Evolutionary conservation across 345 rosid genomes (phyloP), one percentile per base, ranked within the genome.

Genomic region (Cochlearia excelsa): DNA sequence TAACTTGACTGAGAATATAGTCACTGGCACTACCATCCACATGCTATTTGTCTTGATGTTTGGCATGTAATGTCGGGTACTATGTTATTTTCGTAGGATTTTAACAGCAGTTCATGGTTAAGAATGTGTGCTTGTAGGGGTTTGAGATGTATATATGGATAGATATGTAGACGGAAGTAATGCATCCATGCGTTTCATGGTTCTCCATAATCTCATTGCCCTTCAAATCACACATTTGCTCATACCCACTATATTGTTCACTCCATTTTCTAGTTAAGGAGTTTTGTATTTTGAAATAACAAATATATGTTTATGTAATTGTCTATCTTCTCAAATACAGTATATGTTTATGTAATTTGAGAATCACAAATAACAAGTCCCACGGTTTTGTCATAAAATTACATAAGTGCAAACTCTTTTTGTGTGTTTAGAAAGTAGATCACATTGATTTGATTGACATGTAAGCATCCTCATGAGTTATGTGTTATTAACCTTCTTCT

Each of bases 391-490:
- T 33, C 35, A 33, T 33, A 33, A 33, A 33, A 33, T 33, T 33
- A 33, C 1, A 33, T 3, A 3, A 33, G 35, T 3, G 35, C 35
- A 33, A 33, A 33, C 35, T 33, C 35, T 33, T 3, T 33, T 33
- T 33, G 3, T 33, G 35, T 33, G 35, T 33, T 33, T 33, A 5
- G 5, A 8, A 35, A 30, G 23, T 57, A 11, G 9, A 39, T 57
- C 16, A 39, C 35, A 3, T 5, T 56, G 30, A 16, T 35, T 48
- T 48, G 16, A 31, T 31, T 30, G n/a, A 57, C 30, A 31, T 57
- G 30, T 34, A 3, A 11, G 31, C 33, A 37, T 46, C 38, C 61
- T 68, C 39, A 61, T 53, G 73, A 50, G 9, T 5, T 34, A 40
- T 30, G 26, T 2, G 7, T 71, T 30, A 28, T 66, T 39, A 48